Evolutionary conservation across 495 filamentous ascomycete species (phyloP), one percentile per base, ranked within the genome.

Genomic region (Tuber indicum): DNA sequence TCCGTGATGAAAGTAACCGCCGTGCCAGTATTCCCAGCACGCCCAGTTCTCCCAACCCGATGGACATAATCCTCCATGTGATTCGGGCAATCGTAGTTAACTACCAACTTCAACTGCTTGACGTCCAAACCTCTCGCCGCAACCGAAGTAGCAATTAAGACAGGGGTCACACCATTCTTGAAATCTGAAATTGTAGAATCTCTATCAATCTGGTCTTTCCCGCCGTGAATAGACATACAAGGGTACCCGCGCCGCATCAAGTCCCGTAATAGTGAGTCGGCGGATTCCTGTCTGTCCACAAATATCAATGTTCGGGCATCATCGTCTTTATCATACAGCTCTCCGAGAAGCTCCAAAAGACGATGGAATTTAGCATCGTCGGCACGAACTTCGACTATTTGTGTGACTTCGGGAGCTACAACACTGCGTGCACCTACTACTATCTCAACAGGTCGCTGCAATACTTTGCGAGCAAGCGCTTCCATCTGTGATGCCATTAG

Each of bases 21-120:
- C 36, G 93, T 97, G 76, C 96, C 96, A 9, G 89, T 96, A 82
- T 97, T 96, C 43, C 96, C 96, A 43, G 96, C 96, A 84, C 96
- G 90, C 9, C 96, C 96, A 14, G 96, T 99, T 76, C 96, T 90
- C 72, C 96, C 96, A 74, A 92, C 93, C 80, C 96, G 92, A 84
- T 99, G 96, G 16, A 99, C 95, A 82, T 99, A 99, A 83, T 99
- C 96, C 85, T 99, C 96, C 46, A 97, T 86, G 85, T 99, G 96
- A 83, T 97, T 97, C 5, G 96, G 96, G 6, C 92, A 92, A 84
- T 99, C 96, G 83, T 94, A 99, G 81, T 99, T 99, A 82, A 99
- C 90, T 36, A 99, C 96, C 26, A 98, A 87, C 84, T 97, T 97
- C 42, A 99, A 86, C 84, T 98, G 94, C 84, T 98, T 97, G 58